Base-by-base conservation (phyloP, 306 rosid genomes). In the Casuarina cunninghamiana region DNA sequence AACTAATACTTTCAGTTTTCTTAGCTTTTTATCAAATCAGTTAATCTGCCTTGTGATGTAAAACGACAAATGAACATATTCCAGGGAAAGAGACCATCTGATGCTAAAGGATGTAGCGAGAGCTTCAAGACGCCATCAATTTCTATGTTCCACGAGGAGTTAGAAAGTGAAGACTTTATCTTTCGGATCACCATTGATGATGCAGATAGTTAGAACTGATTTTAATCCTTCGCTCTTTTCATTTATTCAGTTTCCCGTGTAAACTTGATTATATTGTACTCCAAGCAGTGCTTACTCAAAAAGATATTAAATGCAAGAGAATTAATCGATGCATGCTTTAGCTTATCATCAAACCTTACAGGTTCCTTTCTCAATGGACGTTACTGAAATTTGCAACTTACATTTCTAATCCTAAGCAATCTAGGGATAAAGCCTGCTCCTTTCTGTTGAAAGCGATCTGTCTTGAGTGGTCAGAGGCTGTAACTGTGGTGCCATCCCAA, bases 121-220 rank as follows among this genome's bases (percentile, higher is more conserved):
- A 84, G 82, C 72, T 60, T 68, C 51, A 86, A 85, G 80, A 67
- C 15, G 48, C 84, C 88, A 1, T 74, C 87, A 6, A 80, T 92
- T 53, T 81, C 79, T 77, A 86, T 90, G 75, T 15, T 85, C 73
- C 97, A 94, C 53, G 97, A 92, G 75, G 98, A 94, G 75, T 87
- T 94, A 81, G 97, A 94, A 77, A 77, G 87, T 54, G 98, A 92
- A 84, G 98, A 94, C 84, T 92, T 74, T 69, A 80, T 90, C 69
- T 92, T 94, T 58, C 86, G 87, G 80, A 92, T 88, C 74, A 80
- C 88, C 66, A 72, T 92, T 53, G 98, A 92, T 26, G 97, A 92
- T 79, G 81, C 92, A 83, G 84, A 87, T 83, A 12, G 37, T 79
- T 91, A 85, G 60, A 83, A 69, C 15, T 17, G 69, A 21, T 46